Percentiles rank a stretch among this genome's conserved stretches.
These are phyloP conservation scores for Globisporangium emineosum DNA, from an alignment of 352 stramenopile genomes.

Conservation along the genomic window DNA sequence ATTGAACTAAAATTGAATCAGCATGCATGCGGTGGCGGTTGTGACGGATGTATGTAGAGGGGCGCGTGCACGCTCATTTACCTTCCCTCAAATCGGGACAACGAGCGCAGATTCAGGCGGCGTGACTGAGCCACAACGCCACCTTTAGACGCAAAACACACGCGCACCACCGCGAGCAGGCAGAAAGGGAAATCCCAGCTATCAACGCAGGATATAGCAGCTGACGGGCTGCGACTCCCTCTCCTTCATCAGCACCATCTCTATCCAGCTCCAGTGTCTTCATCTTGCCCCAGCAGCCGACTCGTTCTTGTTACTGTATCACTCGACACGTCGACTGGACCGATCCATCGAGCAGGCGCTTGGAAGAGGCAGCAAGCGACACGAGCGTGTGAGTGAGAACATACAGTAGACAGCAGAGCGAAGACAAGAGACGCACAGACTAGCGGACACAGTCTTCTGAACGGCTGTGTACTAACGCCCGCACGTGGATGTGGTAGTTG, in stretches of 20 bases:
- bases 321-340: neutral
- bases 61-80: too few species aligned
- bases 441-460: too few species aligned
- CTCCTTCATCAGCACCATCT: neutral
- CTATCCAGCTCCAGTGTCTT: neutral
- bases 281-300: neutral
- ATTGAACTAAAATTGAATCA: too few species aligned
- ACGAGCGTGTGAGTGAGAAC: neutral
- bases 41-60: too few species aligned
- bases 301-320: neutral
- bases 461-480: neutral
- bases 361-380: neutral
- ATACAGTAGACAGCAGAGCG: neutral
- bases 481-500: slow-evolving; percentile 1
- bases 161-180: neutral
- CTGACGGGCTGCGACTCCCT: neutral
- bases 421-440: neutral
- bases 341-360: neutral
- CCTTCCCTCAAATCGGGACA: too few species aligned
- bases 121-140: neutral
- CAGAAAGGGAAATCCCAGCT: neutral
- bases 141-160: neutral
- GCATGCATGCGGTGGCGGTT: too few species aligned
- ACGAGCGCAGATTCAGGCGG: neutral
- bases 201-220: neutral